Base-by-base conservation (phyloP, 352 stramenopile genomes). In the Phytophthora melonis region DNA sequence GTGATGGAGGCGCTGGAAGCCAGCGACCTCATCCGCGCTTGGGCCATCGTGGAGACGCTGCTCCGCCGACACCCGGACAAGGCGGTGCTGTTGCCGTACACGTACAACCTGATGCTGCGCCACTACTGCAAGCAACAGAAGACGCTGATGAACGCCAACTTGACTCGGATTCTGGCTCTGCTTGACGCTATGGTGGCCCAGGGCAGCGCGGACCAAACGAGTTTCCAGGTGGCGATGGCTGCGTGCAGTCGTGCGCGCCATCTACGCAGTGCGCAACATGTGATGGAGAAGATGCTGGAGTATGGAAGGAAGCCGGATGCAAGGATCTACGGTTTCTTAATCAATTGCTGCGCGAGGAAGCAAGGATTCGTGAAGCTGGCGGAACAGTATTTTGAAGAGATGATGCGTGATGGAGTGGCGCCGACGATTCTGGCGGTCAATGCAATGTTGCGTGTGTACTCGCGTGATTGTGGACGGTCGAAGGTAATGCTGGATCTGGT, bases 161-260 rank as follows among this genome's bases (percentile, higher is more conserved):
- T 90, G 27, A 74, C 66, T n/a, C 77, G 71, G 6, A 84, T 86
- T 57, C 58, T 95, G 32, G 30, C 56, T 39, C 50, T 95, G 3
- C 56, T 95, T 18, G 75, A 92, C 39, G 67, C 80, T 8, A 90
- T 95, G 80, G 64, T 82, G 32, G 52, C 32, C 18, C 69, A 77
- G 41, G 50, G 77, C 3, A 79, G 82, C 39, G 83, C 80, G 10
- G 78, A 80, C 36, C 63, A 75, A 27, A 77, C 81, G 45, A 90
- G 81, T 61, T 93, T 93, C 58, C 82, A 95, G 66, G 88, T 88
- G 16, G 85, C 71, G n/a, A 81, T 95, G 41, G 86, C 87, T 61
- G 85, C 81, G 34, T 95, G 86, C 60, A 90, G 86, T 60, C 79
- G 80, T 9, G 66, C 67, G 8, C 67, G 80, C 9, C 71, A 88